Base-by-base conservation (phyloP, 2,329 filamentous ascomycete species). In the Diaporthe sp. region DNA sequence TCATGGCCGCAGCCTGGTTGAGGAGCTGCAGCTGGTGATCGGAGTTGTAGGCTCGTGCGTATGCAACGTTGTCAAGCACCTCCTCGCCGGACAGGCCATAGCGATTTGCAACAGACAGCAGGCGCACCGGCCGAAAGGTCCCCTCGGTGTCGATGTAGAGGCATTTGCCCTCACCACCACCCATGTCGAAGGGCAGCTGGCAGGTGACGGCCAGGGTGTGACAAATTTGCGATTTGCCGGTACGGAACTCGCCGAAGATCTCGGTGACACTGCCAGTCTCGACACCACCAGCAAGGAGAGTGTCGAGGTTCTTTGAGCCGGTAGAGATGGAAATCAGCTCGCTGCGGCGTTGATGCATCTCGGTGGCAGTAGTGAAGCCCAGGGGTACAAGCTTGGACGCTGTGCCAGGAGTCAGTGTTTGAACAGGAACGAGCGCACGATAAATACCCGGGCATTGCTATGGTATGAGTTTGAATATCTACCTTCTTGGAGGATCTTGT, bases 161-260 rank as follows among this genome's bases (percentile, higher is more conserved):
- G 81, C 97, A 99, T 82, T 99, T 99, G 61, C 97, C 97, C 85
- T 99, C 97, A 39, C 97, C 97, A 72, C 97, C 97, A 70, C 97
- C 97, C 96, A 98, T 98, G 81, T 99, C 97, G 82, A 99, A 98
- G 1, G 97, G 97, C 56, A 99, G 84, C 83, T 99, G 97, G 82
- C 97, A 99, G 61, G 97, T 99, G 39, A 99, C 97, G 0, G 97
- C 97, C n/a, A 99, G 88, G 0, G 97, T 99, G 83, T 99, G 97
- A 80, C 97, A 99, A 73, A 99, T 96, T 84, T 99, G 97, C 86
- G 95, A 98, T 86, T 99, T 99, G 83, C 97, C 97, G 0, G 97
- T 99, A 79, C 97, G 91, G 81, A 99, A 99, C 83, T 99, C 97
- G 81, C 97, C 97, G 81, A 99, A 99, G 4, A 99, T 93, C 84